phyloP scores from a whole-genome alignment of 768 basidiomycete genomes.

The Phylloporus sp. region DNA sequence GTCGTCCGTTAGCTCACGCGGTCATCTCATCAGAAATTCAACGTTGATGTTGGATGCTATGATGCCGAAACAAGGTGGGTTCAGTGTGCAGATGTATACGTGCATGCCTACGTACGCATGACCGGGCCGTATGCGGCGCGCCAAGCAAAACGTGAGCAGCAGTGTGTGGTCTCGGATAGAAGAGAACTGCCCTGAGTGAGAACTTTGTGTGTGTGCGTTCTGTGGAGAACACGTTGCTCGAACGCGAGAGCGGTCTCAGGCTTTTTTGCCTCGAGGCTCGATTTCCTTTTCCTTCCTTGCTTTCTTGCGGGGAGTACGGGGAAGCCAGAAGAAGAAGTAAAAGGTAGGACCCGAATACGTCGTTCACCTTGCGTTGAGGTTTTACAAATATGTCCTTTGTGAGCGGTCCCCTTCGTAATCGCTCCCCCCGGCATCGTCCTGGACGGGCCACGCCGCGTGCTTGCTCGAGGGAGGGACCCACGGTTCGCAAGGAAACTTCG shows the following conservation, averaged over 20 bases:
- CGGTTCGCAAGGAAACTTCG: neutral
- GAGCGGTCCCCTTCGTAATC: neutral
- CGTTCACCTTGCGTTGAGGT: conserved; percentile 4
- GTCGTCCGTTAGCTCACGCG: neutral
- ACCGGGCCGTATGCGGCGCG: too few species aligned
- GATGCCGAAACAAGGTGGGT: too few species aligned
- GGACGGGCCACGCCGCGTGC: too few species aligned
- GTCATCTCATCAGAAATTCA: neutral
- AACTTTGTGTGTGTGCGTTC: neutral
- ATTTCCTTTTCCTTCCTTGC: too few species aligned
- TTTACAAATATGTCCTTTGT: conserved; percentile 10
- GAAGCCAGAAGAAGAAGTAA: neutral
- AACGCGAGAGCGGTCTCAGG: neutral
- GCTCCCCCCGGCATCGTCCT: too few species aligned
- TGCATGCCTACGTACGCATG: too few species aligned
- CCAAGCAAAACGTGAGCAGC: neutral
- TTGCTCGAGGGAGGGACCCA: neutral
- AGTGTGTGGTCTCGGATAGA: neutral
- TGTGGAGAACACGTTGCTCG: conserved; percentile 1
- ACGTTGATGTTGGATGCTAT: too few species aligned
- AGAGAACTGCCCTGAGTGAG: neutral
- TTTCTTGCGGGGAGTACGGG: conserved; percentile 3
- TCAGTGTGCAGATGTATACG: too few species aligned
- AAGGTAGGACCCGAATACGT: neutral
- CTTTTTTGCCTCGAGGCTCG: conserved; percentile 3